Base-by-base conservation (phyloP, 345 rosid species). In the Excoecaria cochinchinensis region DNA sequence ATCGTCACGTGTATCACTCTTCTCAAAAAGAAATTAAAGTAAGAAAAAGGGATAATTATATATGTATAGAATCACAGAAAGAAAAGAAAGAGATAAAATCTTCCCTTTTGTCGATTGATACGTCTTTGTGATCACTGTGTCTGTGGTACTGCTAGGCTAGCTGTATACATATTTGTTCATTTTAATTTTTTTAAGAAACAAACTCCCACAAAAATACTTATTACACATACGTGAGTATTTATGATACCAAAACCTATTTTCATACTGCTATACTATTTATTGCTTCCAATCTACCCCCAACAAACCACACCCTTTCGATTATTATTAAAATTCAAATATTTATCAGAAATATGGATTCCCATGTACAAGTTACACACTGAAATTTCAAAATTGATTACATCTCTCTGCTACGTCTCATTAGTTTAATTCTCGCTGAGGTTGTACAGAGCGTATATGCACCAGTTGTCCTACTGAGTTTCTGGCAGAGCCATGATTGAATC, bases 21-120 rank as follows among this genome's bases (percentile, higher is more conserved):
- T 24, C 21, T 12, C 71, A 15, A 60, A 39, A 62, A 9, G 5
- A 2, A 57, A 38, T 16, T 56, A 4, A 39, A 53, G 4, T 14
- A 57, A 57, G 42, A 61, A 66, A 4, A 56, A 65, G 44, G 0
- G 48, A 39, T 17, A 5, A 6, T 24, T 0, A 58, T 8, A 48
- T 17, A 16, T 3, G 44, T 14, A 24, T 6, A 8, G 39, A 22
- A 12, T 21, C 4, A 47, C 31, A 42, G 72, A 36, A 55, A 50
- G 50, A 62, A 55, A 64, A 46, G 50, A 60, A 6, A 31, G 70
- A 77, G 25, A 31, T 1, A 25, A 76, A 82, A 74, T 31, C 80
- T 76, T 55, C 83, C 85, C 71, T 84, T 84, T 79, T 81, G 82
- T 89, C 85, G 76, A 85, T 50, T 82, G 90, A 86, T 74, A 82